Percentiles rank a stretch among this genome's conserved stretches.
These are phyloP conservation scores for Arachnomyces sp. DNA, from an alignment of 2,329 filamentous ascomycete genomes.

Conservation along the genomic window DNA sequence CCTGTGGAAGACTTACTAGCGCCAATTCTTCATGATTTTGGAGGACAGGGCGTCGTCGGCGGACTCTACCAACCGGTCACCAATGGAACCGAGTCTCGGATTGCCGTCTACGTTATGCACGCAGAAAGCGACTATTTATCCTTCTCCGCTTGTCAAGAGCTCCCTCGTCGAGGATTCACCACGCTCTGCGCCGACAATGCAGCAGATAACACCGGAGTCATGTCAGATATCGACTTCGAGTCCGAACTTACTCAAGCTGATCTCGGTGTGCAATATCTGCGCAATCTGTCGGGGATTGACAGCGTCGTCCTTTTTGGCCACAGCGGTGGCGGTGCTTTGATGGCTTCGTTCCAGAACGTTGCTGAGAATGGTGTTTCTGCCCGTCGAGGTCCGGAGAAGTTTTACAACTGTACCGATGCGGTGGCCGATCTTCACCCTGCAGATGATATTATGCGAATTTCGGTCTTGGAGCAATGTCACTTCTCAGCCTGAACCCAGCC, in stretches of 20 bases:
- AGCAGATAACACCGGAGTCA: constrained; percentile 9
- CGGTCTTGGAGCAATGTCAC: constrained; percentile 13
- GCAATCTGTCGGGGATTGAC: constrained; percentile 26
- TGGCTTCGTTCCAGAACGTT: constrained; percentile 15
- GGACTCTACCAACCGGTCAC: constrained; percentile 9
- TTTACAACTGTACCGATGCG: constrained; percentile 11
- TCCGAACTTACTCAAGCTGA: constrained; percentile 10
- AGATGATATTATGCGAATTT: constrained; percentile 14
- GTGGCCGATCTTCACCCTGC: constrained; percentile 10
- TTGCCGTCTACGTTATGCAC: constrained; percentile 15
- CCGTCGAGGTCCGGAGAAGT: constrained; percentile 14
- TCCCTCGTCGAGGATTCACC: constrained; percentile 12
- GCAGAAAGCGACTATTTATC: constrained; percentile 12
- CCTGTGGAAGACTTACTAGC: no score
- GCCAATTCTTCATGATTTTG: no score
- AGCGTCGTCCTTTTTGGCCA: constrained; percentile 46
- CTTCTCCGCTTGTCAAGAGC: constrained; percentile 12
- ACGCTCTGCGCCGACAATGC: constrained; percentile 13
- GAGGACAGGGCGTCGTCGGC: constrained; percentile 12
- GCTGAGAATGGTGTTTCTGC: constrained; percentile 14
- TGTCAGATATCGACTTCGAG: constrained; percentile 14
- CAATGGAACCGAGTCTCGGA: constrained; percentile 3
- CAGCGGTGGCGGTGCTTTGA: constrained; percentile 26
- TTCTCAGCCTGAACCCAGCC: constrained; percentile 12
- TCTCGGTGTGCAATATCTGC: constrained; percentile 9